Evolutionary conservation across 2,329 filamentous ascomycete species (phyloP), one percentile per base, ranked within the genome.

Genomic region (Helotiales sp.): DNA sequence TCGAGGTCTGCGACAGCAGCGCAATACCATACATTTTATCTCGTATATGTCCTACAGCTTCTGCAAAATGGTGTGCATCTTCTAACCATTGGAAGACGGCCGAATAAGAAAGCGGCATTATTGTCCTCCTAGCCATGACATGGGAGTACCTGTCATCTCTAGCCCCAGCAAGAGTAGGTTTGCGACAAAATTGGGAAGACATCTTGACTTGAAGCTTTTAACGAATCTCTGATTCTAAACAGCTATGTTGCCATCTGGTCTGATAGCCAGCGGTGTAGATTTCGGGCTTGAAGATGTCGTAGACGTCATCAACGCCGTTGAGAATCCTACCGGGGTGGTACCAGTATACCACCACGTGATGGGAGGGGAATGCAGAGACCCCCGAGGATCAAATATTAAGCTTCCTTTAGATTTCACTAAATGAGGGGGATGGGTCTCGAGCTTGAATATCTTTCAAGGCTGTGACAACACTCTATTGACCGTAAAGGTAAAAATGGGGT

Each of bases 31-130:
- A 74, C 75, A 82, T 57, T 78, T 64, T 1, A 73, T 77, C 44
- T 77, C 78, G 65, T 83, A 83, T 27, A 69, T 60, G 15, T 78
- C 76, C 40, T 77, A 76, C 24, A 83, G 71, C 66, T 83, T 81
- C 64, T 83, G 81, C n/a, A 82, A 76, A 60, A 81, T 70, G 66
- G 82, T 81, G 65, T 80, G 78, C 1, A 79, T 76, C 22, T 80
- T 79, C 60, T 78, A 73, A 27, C 79, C 79, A 67, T 82, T 82
- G 38, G 79, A 79, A 1, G 79, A 81, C 63, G 69, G 75, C 65
- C 74, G 72, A 0, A 80, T 82, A 65, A 83, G 73, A 2, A 83
- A 70, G 64, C 82, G 78, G 33, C 82, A 72, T 34, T 80, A 80
- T 70, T 71, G 6, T 2, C 2, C 22, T 3, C 15, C 9, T 24